These are phyloP conservation scores for Botrytis medusae DNA, from an alignment of 2,329 filamentous ascomycete species.

Conservation along the genomic window DNA sequence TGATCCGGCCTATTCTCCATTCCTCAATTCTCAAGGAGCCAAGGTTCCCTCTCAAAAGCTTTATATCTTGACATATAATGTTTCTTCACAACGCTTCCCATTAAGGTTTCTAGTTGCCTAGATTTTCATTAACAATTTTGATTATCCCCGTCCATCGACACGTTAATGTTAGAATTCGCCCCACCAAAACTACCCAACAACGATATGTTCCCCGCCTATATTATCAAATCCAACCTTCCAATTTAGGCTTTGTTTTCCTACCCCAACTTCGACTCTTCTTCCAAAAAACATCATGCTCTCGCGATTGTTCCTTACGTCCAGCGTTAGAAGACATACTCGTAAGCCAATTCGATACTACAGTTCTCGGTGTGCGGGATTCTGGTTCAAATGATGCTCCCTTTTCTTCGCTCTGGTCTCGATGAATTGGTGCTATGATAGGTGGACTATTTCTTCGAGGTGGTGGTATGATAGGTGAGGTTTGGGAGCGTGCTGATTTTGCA, in stretches of 20 bases:
- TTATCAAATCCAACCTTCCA: constrained; percentile 11
- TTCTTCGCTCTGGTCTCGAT: neutral
- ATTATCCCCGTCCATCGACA: neutral
- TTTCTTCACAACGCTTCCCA: neutral
- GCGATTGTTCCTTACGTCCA: constrained; percentile 9
- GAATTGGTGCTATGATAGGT: constrained; percentile 12
- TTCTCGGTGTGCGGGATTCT: constrained; percentile 16
- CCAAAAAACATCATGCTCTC: constrained; percentile 8
- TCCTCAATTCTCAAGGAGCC: neutral
- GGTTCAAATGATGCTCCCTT: constrained; percentile 16
- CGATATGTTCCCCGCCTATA: neutral
- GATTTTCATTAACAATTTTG: neutral
- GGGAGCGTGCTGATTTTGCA: neutral
- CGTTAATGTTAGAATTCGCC: neutral
- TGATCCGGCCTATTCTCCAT: neutral
- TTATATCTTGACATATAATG: neutral
- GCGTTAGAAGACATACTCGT: constrained; percentile 12
- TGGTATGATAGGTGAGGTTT: neutral
- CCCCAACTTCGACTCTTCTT: constrained; percentile 18
- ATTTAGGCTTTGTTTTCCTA: constrained; percentile 7
- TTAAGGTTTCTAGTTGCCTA: neutral
- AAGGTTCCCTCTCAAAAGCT: neutral
- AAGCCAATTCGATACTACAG: constrained; percentile 16
- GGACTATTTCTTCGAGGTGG: constrained; percentile 15
- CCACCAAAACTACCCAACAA: neutral